Evolutionary conservation across 331 rosid species (phyloP), one percentile per base, ranked within the genome.

Genomic region (Cydonia oblonga): DNA sequence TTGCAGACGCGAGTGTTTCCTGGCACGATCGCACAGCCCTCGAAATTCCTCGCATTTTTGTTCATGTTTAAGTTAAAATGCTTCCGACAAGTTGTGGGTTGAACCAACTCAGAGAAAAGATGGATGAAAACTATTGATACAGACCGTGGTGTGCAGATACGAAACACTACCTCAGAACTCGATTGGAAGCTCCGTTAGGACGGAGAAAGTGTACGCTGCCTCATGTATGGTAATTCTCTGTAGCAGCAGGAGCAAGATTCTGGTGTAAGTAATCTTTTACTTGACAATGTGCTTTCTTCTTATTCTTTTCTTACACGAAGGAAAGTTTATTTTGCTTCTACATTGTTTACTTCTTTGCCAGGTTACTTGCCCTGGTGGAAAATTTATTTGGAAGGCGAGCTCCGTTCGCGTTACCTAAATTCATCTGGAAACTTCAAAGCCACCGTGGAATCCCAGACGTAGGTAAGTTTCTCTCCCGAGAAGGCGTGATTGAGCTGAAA

Each of bases 241-340:
- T 35, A 35, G 42, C 42, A 35, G 42, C 42, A 35, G 42, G 42
- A 35, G 4, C 42, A 35, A 35, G 42, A 35, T 35, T 35, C 42
- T 35, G 42, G 42, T 35, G 42, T 35, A 35, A 35, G 42, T 35
- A 35, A 54, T 57, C 28, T 61, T 68, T 72, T 75, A 23, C 87
- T 51, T 66, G 28, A 23, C 35, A 35, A 66, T 18, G 28, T 49
- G 68, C 66, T 75, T 75, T 74, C 22, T 24, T 67, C 70, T 30
- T 65, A 75, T 84, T 83, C 92, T 74, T 88, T 88, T 77, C 87
- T 90, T 90, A 70, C 70, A 78, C 56, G 64, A 88, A 77, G 89
- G 68, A 75, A 84, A 78, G 77, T 62, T 66, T 56, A 25, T 1
- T 13, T n/a, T 29, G 42, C 11, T 69, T 54, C 14, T 6, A 20